Evolutionary conservation across 1,284 basidiomycete species (phyloP).

Genomic region (Cryptococcus sp.): DNA sequence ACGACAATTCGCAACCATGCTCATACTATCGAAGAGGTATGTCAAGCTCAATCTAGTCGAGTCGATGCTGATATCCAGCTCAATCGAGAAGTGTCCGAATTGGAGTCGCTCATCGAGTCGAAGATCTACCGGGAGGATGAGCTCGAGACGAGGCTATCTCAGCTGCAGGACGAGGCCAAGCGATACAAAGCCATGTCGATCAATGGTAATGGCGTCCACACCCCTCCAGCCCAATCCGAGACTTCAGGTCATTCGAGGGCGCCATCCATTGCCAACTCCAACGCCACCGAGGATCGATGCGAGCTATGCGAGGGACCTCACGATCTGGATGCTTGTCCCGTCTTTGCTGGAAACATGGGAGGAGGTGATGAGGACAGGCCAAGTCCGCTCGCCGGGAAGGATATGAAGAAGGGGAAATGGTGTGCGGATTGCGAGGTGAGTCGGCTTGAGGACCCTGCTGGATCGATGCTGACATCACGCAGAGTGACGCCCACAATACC

Average conservation of each 20-base stretch:
- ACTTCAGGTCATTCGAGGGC: slow-evolving; percentile 10
- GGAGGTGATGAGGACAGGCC: slow-evolving; percentile 6
- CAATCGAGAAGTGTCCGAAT: slow-evolving; percentile 82
- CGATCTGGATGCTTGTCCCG: slow-evolving; percentile 44
- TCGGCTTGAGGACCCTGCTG: background rate
- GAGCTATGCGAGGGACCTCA: slow-evolving; percentile 45
- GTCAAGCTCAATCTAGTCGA: background rate
- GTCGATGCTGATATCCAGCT: slow-evolving; percentile 51
- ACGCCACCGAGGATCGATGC: slow-evolving; percentile 21
- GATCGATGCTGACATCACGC: slow-evolving; percentile 1
- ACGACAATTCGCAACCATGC: slow-evolving; percentile 17
- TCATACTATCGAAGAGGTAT: slow-evolving; percentile 37
- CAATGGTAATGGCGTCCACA: background rate
- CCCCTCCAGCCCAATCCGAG: background rate
- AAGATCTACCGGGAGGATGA: slow-evolving; percentile 96
- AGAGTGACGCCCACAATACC: slow-evolving; percentile 43
- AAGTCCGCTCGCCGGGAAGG: slow-evolving; percentile 19
- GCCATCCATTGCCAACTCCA: slow-evolving; percentile 11
- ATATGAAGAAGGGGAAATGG: slow-evolving; percentile 26
- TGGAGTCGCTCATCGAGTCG: slow-evolving; percentile 80
- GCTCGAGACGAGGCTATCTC: slow-evolving; percentile 75
- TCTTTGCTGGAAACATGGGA: slow-evolving; percentile 34
- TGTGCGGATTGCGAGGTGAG: slow-evolving; percentile 47
- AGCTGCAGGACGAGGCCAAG: slow-evolving; percentile 52
- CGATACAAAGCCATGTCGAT: slow-evolving; percentile 9